Evolutionary conservation across 1,139 yeast species (phyloP), one percentile per base, ranked within the genome.

Genomic region (Scheffersomyces lignicola): DNA sequence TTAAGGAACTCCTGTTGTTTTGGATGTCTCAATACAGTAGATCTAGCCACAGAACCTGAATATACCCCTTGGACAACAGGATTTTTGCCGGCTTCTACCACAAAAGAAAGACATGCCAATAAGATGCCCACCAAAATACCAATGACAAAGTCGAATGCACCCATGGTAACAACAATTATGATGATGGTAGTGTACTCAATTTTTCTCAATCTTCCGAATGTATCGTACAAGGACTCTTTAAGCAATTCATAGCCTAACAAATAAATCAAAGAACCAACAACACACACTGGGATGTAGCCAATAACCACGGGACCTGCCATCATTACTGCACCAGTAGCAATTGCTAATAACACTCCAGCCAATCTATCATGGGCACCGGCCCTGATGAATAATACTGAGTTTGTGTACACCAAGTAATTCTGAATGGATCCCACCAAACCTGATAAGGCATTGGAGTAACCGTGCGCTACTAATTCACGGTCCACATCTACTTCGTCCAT

Each of bases 391-490:
- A 92, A 64, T 12, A 92, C 88, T 21, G 95, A 84, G 60, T 92
- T 92, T 7, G 98, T 92, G 59, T 92, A 92, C 8, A 92, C 98
- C 52, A 92, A 67, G 56, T 92, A 92, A 58, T 92, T 92, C 56
- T 90, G 97, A 43, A 92, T 88, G 4, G 95, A 83, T 0, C 98
- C 98, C 30, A 77, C 52, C 18, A 80, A 47, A 2, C 98, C 98
- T 31, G 96, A 85, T 9, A 92, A 51, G 6, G 84, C 80, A 54
- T 92, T 92, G n/a, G 96, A 87, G 42, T 83, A 75, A 3, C 98
- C 98, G 60, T 92, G 98, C 1, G 97, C 97, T 28, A 90, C 83
- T 41, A 92, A 73, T 60, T 92, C 98, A 39, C 92, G 74, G 58
- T 92, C 96, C 18, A 92, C 95, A 53, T 90, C 96, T 44, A 85